Conservation (phyloP, 768 basidiomycete genomes). For the Saitozyma sp. region DNA sequence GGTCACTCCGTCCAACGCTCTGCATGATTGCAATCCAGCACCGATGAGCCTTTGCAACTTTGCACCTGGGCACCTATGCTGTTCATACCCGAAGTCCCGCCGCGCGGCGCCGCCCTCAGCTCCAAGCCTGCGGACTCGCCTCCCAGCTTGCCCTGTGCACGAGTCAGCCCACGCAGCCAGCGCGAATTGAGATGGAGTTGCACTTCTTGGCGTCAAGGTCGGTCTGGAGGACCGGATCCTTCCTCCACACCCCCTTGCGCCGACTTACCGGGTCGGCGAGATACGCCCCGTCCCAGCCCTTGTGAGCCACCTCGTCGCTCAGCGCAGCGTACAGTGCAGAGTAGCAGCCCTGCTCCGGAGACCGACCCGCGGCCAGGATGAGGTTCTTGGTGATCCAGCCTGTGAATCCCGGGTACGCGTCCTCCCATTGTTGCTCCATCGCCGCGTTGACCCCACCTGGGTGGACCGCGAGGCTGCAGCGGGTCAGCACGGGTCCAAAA, state of each 20-base stretch:
- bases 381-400: slow-evolving; percentile 34
- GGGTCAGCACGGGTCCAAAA: slow-evolving; percentile 33
- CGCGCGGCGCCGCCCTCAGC: background rate
- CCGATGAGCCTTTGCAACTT: no score
- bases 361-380: slow-evolving; percentile 25
- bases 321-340: slow-evolving; percentile 40
- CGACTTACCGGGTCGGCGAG: slow-evolving; percentile 40
- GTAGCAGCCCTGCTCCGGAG: slow-evolving; percentile 46
- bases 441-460: slow-evolving; percentile 52
- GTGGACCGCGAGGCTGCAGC: slow-evolving; percentile 40
- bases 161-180: no score
- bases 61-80: no score
- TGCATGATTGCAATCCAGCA: no score
- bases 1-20: no score
- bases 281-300: slow-evolving; percentile 45
- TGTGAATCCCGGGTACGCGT: slow-evolving; percentile 40
- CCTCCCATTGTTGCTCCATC: slow-evolving; percentile 48
- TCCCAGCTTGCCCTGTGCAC: slow-evolving; percentile 19
- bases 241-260: background rate
- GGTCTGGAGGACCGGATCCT: no score
- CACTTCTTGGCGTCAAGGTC: no score
- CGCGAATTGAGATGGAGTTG: background rate
- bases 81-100: no score
- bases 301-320: slow-evolving; percentile 41
- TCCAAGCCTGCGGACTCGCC: slow-evolving; percentile 40